Conservation (phyloP, 345 rosid genomes). For the Eucalyptus cladocalyx region DNA sequence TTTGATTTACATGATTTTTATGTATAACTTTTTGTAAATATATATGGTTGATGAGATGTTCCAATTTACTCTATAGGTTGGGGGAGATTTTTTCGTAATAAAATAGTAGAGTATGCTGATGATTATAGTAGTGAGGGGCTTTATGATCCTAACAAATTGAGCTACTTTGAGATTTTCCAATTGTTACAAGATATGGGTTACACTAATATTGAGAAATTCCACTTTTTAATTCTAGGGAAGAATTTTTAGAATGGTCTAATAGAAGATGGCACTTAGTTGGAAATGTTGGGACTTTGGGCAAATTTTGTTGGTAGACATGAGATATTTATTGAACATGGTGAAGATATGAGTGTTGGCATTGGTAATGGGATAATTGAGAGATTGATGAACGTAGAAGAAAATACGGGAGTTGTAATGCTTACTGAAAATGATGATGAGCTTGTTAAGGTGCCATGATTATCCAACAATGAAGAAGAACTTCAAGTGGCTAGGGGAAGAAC, state of each 20-base stretch:
- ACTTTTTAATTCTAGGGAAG: neutral
- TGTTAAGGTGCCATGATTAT: neutral
- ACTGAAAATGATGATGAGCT: neutral
- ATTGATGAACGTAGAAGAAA: neutral
- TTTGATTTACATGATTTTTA: neutral
- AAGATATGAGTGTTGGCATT: neutral
- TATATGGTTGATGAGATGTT: neutral
- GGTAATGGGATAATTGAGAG: neutral
- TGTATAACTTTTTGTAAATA: neutral
- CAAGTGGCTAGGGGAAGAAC: no score
- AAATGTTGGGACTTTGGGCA: neutral
- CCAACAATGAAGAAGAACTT: neutral
- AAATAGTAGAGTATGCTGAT: neutral
- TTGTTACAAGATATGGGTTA: neutral
- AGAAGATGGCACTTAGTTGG: neutral
- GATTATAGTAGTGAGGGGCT: neutral
- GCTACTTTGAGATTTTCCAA: neutral
- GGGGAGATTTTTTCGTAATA: neutral
- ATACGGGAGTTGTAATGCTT: neutral
- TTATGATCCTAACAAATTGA: neutral
- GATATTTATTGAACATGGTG: neutral
- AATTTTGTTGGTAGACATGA: neutral
- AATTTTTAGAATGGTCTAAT: neutral
- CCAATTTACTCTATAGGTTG: neutral
- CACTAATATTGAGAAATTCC: neutral